Conservation (phyloP, 2,329 filamentous ascomycete genomes). For the Colletotrichum sp. region DNA sequence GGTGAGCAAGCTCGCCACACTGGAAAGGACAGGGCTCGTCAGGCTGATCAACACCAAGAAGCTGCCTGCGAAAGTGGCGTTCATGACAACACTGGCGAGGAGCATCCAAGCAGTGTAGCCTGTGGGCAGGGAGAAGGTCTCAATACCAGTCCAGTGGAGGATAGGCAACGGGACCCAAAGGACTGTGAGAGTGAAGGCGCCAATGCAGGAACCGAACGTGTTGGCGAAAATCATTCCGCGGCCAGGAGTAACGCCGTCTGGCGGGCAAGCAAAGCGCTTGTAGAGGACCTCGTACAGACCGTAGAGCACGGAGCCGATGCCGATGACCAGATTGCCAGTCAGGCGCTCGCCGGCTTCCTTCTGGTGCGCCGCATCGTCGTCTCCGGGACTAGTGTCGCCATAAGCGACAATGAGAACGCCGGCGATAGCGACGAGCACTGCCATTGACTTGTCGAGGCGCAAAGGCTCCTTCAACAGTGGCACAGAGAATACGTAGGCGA, state of each 20-base stretch:
- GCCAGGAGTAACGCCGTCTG: slow-evolving; percentile 82
- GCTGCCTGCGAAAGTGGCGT: slow-evolving; percentile 90
- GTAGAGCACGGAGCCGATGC: slow-evolving; percentile 88
- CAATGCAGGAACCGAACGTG: slow-evolving; percentile 87
- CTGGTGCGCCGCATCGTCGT: slow-evolving; percentile 51
- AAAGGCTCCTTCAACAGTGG: slow-evolving; percentile 86
- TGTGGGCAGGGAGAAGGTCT: slow-evolving; percentile 81
- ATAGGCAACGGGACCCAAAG: slow-evolving; percentile 93
- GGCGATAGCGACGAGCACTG: slow-evolving; percentile 84
- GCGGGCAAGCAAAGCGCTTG: slow-evolving; percentile 91
- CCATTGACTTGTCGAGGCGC: slow-evolving; percentile 82
- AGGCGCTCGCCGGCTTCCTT: slow-evolving; percentile 67
- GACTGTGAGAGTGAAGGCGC: slow-evolving; percentile 81
- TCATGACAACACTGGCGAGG: slow-evolving; percentile 79
- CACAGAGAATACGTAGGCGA: slow-evolving; percentile 96
- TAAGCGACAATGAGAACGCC: slow-evolving; percentile 97
- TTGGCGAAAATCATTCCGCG: slow-evolving; percentile 97
- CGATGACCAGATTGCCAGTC: slow-evolving; percentile 90
- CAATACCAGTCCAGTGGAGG: slow-evolving; percentile 78
- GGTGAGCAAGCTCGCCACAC: slow-evolving; percentile 90
- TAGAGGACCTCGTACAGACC: slow-evolving; percentile 98
- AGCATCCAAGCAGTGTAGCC: slow-evolving; percentile 83
- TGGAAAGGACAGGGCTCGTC: slow-evolving; percentile 90
- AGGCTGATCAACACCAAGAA: slow-evolving; percentile 93
- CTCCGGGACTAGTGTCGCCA: slow-evolving; percentile 67